Conservation (phyloP, 306 rosid genomes). For the Rosa multiflora region DNA sequence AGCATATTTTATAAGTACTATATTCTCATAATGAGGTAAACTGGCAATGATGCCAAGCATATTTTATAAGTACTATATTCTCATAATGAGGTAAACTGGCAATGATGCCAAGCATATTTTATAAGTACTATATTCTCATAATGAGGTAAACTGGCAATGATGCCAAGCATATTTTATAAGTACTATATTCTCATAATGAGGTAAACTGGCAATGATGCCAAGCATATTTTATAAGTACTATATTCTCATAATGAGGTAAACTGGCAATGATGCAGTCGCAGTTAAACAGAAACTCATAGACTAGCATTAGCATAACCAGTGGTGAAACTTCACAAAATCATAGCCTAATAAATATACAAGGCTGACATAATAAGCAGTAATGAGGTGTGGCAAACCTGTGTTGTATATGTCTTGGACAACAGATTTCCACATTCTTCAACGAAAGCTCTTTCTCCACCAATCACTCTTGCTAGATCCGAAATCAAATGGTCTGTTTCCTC, state of each 20-base stretch:
- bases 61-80: too few relatives aligned
- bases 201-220: neutral
- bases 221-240: too few relatives aligned
- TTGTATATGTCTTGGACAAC: conserved; percentile 51
- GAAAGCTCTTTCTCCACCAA: conserved; percentile 66
- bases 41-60: neutral
- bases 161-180: conserved; percentile 10
- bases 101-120: too few relatives aligned
- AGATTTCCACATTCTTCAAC: conserved; percentile 65
- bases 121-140: too few relatives aligned
- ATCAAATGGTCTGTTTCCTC: conserved; percentile 59
- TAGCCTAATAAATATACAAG: neutral
- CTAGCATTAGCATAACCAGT: neutral
- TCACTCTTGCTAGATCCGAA: conserved; percentile 71
- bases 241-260: neutral
- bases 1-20: too few relatives aligned
- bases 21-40: neutral
- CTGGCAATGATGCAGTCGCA: neutral
- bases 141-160: too few relatives aligned
- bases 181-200: neutral
- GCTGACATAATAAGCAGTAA: neutral
- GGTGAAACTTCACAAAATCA: neutral
- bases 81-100: too few relatives aligned
- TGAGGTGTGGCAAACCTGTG: conserved; percentile 53
- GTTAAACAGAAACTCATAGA: neutral